Conservation (phyloP, 495 filamentous ascomycete genomes). For the Penicillium samsonianum region DNA sequence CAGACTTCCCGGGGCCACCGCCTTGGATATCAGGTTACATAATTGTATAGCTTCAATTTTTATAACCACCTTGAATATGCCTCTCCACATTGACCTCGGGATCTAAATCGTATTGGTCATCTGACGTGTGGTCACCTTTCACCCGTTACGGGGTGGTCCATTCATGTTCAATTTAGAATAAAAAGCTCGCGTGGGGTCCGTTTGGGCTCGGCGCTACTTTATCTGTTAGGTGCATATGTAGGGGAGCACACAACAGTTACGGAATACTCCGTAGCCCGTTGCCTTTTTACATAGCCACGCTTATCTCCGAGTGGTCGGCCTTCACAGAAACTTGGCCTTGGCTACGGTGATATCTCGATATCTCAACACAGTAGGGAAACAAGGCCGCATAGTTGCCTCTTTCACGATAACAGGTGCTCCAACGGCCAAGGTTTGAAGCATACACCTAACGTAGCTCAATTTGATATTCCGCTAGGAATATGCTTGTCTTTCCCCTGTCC, state of each 20-base stretch:
- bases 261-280: neutral
- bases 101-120: neutral
- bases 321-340: neutral
- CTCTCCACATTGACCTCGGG: neutral
- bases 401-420: neutral
- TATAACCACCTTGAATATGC: too few species aligned
- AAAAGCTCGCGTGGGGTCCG: conserved; percentile 15
- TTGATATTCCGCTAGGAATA: conserved; percentile 1
- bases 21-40: neutral
- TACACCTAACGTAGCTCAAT: neutral
- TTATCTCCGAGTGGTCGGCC: neutral
- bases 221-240: conserved; percentile 17
- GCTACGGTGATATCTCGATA: neutral
- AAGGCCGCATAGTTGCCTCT: too few species aligned
- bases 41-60: neutral
- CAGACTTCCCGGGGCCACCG: neutral
- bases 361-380: neutral
- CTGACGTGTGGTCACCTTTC: conserved; percentile 2
- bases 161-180: neutral
- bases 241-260: neutral
- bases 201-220: conserved; percentile 15
- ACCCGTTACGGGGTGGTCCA: neutral
- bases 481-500: neutral
- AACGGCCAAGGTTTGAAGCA: neutral
- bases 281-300: neutral